Percentiles rank a stretch among this genome's conserved stretches.
Evolutionary conservation across 768 basidiomycete genomes (phyloP).

Genomic region (Termitomyces sp.): DNA sequence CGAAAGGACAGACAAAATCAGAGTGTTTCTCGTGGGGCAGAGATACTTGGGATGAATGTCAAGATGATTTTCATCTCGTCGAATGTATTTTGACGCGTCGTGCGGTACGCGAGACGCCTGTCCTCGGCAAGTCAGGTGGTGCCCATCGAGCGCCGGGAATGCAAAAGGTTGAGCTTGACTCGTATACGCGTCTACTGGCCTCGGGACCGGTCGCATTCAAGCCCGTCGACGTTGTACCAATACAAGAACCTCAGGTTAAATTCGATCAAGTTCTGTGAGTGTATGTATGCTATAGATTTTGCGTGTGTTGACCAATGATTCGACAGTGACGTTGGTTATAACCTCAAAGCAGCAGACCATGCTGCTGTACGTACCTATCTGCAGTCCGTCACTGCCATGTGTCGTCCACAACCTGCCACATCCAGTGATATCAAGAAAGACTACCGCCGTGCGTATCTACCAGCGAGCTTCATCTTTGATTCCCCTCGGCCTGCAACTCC

Average conservation of each 20-base stretch:
- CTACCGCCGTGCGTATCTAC: constrained; percentile 11
- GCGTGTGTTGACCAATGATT: not conserved
- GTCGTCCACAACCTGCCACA: constrained; percentile 1
- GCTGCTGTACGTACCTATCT: constrained; percentile 16
- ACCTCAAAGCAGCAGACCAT: constrained; percentile 15
- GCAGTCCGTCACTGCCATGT: constrained; percentile 8
- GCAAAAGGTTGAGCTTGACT: constrained; percentile 13
- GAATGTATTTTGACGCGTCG: constrained; percentile 40
- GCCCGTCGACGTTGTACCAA: constrained; percentile 21
- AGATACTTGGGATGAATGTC: constrained; percentile 11
- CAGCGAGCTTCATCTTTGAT: constrained; percentile 9
- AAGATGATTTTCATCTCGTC: constrained; percentile 26
- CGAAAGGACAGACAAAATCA: constrained; percentile 23
- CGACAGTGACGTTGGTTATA: constrained; percentile 11
- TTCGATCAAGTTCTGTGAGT: constrained; percentile 37
- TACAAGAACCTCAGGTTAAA: constrained; percentile 25
- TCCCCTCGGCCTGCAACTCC: constrained; percentile 18
- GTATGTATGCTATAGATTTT: not conserved
- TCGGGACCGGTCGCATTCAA: constrained; percentile 13
- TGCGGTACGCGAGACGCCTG: constrained; percentile 42
- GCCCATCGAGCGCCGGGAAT: not conserved
- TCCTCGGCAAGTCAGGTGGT: constrained; percentile 23
- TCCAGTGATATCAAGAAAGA: not conserved
- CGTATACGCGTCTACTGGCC: constrained; percentile 17
- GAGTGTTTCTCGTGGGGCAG: constrained; percentile 31